A percentile compares a stretch with the other conserved stretches of the same genome.
These are phyloP conservation scores for Dactylis glomerata DNA, from an alignment of 176 grass and related monocot genomes.

Conservation along the genomic window DNA sequence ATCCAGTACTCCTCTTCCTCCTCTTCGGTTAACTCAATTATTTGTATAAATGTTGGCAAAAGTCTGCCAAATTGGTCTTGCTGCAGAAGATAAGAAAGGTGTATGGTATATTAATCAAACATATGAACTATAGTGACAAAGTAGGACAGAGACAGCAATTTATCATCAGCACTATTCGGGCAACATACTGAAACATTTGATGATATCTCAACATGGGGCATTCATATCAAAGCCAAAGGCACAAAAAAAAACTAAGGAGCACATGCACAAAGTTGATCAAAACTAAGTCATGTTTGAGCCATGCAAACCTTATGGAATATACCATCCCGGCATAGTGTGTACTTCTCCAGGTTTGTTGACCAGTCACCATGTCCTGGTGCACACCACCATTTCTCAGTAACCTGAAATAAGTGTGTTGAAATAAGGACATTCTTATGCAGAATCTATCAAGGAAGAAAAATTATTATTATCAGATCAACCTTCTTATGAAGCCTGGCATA, in stretches of 20 bases:
- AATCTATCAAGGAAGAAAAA: constrained; percentile 21
- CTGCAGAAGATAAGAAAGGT: constrained; percentile 39
- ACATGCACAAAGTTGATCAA: constrained; percentile 22
- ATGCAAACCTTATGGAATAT: constrained; percentile 91
- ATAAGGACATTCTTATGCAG: constrained; percentile 12
- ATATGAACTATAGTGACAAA: background rate
- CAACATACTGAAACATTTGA: background rate
- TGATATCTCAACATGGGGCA: constrained; percentile 12
- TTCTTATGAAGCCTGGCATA: constrained; percentile 95
- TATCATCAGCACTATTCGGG: background rate
- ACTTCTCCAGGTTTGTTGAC: constrained; percentile 95
- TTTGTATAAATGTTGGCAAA: constrained; percentile 88
- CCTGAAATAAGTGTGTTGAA: constrained; percentile 49
- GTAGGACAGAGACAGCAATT: background rate
- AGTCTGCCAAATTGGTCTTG: constrained; percentile 99
- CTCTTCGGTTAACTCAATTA: constrained; percentile 84
- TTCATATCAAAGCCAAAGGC: constrained; percentile 6
- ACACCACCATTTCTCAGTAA: constrained; percentile 99
- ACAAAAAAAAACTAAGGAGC: background rate
- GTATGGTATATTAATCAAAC: constrained; percentile 23
- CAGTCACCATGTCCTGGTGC: constrained; percentile 98
- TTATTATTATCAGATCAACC: constrained; percentile 38
- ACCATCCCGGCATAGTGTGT: constrained; percentile 89
- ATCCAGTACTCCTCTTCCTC: constrained; percentile 96
- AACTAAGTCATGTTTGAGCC: constrained; percentile 30